Conservation (phyloP, 164 flowering plant species). For the Aristolochia fimbriata region DNA sequence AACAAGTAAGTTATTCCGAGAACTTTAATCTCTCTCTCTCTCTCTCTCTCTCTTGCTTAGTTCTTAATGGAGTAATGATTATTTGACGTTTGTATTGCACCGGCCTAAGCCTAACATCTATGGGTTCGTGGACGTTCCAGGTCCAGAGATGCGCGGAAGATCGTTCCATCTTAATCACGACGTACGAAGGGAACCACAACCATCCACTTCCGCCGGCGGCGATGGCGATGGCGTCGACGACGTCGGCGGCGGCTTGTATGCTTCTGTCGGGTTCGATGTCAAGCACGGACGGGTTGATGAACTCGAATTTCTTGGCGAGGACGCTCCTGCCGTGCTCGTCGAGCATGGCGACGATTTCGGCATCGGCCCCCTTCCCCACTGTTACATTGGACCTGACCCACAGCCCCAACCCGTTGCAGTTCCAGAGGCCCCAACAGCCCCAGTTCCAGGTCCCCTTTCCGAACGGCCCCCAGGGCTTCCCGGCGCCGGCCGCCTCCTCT, state of each 20-base stretch:
- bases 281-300: conserved; percentile 56
- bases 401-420: conserved; percentile 33
- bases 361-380: conserved; percentile 86
- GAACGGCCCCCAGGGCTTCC: conserved; percentile 6
- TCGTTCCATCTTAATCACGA: conserved; percentile 44
- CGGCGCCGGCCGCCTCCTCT: neutral
- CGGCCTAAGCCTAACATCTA: neutral
- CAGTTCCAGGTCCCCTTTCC: conserved; percentile 46
- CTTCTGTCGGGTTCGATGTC: conserved; percentile 73
- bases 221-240: conserved; percentile 74
- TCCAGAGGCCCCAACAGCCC: conserved; percentile 33
- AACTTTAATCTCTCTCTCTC: no score
- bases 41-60: no score
- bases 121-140: conserved; percentile 14
- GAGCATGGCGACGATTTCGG: conserved; percentile 62
- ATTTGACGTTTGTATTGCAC: neutral
- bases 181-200: conserved; percentile 81
- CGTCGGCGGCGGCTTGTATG: conserved; percentile 67
- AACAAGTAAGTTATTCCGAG: conserved; percentile 36
- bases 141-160: conserved; percentile 87
- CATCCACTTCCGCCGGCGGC: conserved; percentile 90
- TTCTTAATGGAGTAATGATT: no score
- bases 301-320: conserved; percentile 40
- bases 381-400: conserved; percentile 72
- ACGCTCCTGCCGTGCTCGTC: conserved; percentile 43